Evolutionary conservation across 495 filamentous ascomycete genomes (phyloP), one percentile per base, ranked within the genome.

Genomic region (Achaetomiella virescens): DNA sequence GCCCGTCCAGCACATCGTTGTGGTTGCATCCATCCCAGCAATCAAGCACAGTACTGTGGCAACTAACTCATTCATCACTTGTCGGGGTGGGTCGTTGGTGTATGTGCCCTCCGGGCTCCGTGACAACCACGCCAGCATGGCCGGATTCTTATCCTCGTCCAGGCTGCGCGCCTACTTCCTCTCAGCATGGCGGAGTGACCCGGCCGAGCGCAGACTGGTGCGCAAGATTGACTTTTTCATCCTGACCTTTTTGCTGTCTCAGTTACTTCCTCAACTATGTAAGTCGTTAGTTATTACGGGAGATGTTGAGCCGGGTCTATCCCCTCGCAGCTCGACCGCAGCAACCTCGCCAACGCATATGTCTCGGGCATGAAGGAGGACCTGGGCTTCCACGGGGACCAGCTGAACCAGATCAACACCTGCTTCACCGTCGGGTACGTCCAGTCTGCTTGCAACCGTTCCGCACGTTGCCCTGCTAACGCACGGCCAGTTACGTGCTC

Each of bases 281-380:
- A n/a, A 45, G 72, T 63, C n/a, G n/a, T n/a, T n/a, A n/a, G n/a
- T n/a, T n/a, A n/a, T n/a, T n/a, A n/a, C n/a, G n/a, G n/a, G n/a
- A n/a, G n/a, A n/a, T n/a, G 3, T 12, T 6, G 11, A 3, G 22
- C 43, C 18, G 25, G 6, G 2, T 27, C 36, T n/a, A 41, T 35
- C 44, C 29, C 48, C 20, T 4, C 12, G n/a, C 37, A 65, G 60
- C 72, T 85, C 27, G 84, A 85, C 64, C 75, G 81, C 7, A 73
- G 77, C 17, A 84, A 84, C 60, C 58, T 87, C 12, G 71, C 72
- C 57, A 83, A 84, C 73, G 83, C 84, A 55, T 85, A 85, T 66
- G 80, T 86, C 25, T 79, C 78, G 0, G 84, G 84, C 2, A 84
- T 87, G 82, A 82, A 81, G 54, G 80, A 84, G 52, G 81, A 85